Evolutionary conservation across 805 yeast species (phyloP), one percentile per base, ranked within the genome.

Genomic region (Pichia membranifaciens): DNA sequence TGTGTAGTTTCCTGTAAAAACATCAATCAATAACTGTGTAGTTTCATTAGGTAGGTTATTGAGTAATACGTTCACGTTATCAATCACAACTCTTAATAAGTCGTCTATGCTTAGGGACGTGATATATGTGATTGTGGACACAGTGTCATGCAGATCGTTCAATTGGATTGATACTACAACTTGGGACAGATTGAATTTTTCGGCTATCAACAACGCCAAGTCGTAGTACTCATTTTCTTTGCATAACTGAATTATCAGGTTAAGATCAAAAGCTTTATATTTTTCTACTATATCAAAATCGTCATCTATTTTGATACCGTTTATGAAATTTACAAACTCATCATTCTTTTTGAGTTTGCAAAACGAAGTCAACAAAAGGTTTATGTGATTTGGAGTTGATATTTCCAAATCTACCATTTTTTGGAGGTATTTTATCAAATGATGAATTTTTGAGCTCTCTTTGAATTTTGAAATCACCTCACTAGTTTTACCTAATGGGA

Each of bases 1-100:
- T 25, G 66, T 69, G 61, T 83, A 91, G 46, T 78, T 80, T 0
- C 97, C 97, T 0, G 98, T 91, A 60, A 91, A 93, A 0, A 91
- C 84, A 25, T 85, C 84, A 43, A 93, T 89, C 48, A 91, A 69
- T 33, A 93, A 65, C 28, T 82, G 82, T 1, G 96, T 89, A 0
- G 96, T 84, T 47, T 84, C 88, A 48, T 84, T 76, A 0, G 98
- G 97, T 34, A 79, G 66, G 40, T 71, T 60, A 33, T 84, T 85
- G 41, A 91, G 69, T 25, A 91, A 66, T 1, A 66, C 58, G 50
- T 86, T 80, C 3, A 91, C 82, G 39, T 64, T 61, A 23, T 65
- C 68, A 6, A 66, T 49, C 43, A 90, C 67, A 8, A 87, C 81
- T 36, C 91, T 68, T 25, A 90, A 66, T 4, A 88, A 77, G 44